phyloP scores from a whole-genome alignment of 1,139 yeast genomes.

The Meyerozyma smithsonii region DNA sequence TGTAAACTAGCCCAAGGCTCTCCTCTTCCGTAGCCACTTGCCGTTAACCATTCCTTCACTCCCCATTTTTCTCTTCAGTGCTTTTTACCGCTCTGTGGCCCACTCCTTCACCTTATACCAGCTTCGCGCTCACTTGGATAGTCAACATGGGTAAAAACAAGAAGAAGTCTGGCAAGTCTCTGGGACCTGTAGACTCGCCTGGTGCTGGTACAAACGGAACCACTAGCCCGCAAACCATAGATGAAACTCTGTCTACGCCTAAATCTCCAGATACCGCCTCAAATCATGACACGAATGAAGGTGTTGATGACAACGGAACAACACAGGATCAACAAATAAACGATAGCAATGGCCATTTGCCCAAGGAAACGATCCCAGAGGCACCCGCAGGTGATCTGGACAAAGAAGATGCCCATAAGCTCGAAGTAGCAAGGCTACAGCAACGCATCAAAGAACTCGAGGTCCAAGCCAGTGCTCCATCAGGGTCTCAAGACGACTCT shows the following conservation, averaged over 20 bases:
- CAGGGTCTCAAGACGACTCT: not conserved
- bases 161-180: not conserved
- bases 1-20: too few relatives aligned
- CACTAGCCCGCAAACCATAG: not conserved
- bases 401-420: not conserved
- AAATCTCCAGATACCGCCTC: not conserved
- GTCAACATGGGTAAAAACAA: not conserved
- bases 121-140: not conserved
- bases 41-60: too few relatives aligned
- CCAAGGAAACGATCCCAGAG: not conserved
- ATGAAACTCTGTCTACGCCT: not conserved
- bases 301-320: not conserved
- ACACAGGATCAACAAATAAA: not conserved
- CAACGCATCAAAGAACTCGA: not conserved
- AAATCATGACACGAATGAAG: not conserved
- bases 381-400: not conserved
- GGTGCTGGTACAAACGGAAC: not conserved
- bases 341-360: not conserved
- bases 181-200: not conserved
- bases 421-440: slow-evolving; percentile 3
- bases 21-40: too few relatives aligned
- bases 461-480: not conserved
- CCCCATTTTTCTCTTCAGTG: not conserved
- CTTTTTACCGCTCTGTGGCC: not conserved
- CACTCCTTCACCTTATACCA: not conserved